These are phyloP conservation scores for Phlebiopsis flavidoalba DNA, from an alignment of 768 basidiomycete genomes.

Conservation along the genomic window DNA sequence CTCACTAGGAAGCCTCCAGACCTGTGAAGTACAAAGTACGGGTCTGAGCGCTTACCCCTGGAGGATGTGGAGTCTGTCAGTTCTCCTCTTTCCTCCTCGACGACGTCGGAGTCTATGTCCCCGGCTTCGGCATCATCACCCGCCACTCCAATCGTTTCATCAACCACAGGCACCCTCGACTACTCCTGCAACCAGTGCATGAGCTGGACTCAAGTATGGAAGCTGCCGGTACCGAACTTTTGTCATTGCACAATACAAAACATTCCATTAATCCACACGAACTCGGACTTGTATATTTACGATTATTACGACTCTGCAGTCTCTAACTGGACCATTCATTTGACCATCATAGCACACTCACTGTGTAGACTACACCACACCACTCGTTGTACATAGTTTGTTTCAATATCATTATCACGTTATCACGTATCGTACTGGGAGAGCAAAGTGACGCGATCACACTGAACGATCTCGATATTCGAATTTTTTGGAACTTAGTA, in stretches of 20 bases:
- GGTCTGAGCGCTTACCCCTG: constrained; percentile 18
- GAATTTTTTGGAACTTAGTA: too few relatives aligned
- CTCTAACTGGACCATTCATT: neutral
- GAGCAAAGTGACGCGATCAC: too few relatives aligned
- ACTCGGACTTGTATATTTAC: neutral
- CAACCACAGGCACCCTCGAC: neutral
- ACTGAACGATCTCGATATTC: too few relatives aligned
- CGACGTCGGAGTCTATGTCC: too few relatives aligned
- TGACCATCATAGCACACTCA: neutral
- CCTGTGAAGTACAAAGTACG: constrained; percentile 22
- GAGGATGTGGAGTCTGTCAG: constrained; percentile 22
- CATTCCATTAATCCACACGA: neutral
- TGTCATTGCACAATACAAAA: neutral
- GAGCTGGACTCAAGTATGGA: neutral
- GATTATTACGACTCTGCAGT: neutral
- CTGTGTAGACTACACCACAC: neutral
- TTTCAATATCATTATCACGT: too few relatives aligned
- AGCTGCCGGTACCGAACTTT: neutral
- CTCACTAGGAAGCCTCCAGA: constrained; percentile 20
- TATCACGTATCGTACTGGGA: too few relatives aligned
- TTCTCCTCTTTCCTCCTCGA: constrained; percentile 10
- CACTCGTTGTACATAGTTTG: neutral
- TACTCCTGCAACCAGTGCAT: neutral
- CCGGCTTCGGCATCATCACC: neutral
- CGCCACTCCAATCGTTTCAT: neutral